Base-by-base conservation (phyloP, 163 green algal genomes). In the Scenedesmus sp. region DNA sequence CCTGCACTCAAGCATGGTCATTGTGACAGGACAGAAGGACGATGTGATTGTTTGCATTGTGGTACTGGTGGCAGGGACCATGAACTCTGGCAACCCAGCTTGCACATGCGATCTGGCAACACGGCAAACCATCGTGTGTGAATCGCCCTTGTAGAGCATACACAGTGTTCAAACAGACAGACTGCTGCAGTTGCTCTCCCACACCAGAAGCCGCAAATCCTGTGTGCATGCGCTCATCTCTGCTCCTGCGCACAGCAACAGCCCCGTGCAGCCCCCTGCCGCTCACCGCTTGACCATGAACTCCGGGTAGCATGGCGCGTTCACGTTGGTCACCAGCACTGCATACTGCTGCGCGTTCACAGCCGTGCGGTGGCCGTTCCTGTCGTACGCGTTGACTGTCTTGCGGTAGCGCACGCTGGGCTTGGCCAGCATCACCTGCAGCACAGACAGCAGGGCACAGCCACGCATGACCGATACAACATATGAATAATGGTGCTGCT, bases 291-390 rank as follows among this genome's bases (percentile, higher is more conserved):
- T 82, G 85, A 54, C 15, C 62, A 66, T 20, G 57, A 52, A 88
- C 77, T 93, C 90, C n/a, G 90, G 90, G 84, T 93, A 93, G 76
- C 85, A 90, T 8, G 84, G 85, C 52, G 34, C 9, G 18, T 73
- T 83, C 46, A 93, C 90, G 55, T 93, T 93, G 23, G 90, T 93
- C 12, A 93, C 90, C 7, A 93, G 90, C 76, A 93, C 60, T 23
- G 91, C 92, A 83, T 97, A 97, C 89, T 96, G 94, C 93, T 97
- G 95, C 26, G 96, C 96, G 23, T 96, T 94, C 52, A 97, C 96
- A 7, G 90, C 88, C 3, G 95, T 90, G 66, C 88, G 87, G 3
- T 60, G 54, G 3, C 94, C 95, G 4, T 94, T 82, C 4, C n/a
- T 4, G 81, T 93, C 74, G 5, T 83, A 91, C 4, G 94, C 94